These are phyloP conservation scores for Sporisorium iseilematis-ciliati DNA, from an alignment of 1,284 basidiomycete genomes.

Conservation along the genomic window DNA sequence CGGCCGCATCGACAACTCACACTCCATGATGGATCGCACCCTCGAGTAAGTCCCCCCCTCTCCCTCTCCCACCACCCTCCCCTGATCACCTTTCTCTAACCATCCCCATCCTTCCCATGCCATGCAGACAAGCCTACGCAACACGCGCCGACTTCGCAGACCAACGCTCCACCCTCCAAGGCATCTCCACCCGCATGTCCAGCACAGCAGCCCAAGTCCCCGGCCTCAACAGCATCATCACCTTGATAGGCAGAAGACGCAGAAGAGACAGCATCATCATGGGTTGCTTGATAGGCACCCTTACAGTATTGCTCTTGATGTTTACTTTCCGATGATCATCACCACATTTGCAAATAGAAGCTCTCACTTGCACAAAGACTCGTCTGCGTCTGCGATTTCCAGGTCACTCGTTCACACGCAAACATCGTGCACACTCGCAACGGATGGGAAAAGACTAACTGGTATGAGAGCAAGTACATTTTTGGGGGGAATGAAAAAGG, in stretches of 20 bases:
- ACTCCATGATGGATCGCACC: constrained; percentile 93
- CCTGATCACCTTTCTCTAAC: constrained; percentile 3
- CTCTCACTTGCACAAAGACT: background rate
- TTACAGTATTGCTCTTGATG: constrained; percentile 81
- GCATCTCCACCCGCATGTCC: constrained; percentile 85
- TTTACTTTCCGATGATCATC: constrained; percentile 72
- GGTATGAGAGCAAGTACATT: constrained; percentile 40
- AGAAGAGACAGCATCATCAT: constrained; percentile 90
- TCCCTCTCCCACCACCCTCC: background rate
- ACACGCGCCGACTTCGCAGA: constrained; percentile 93
- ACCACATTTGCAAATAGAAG: background rate
- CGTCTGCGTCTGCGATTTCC: background rate
- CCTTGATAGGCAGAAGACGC: constrained; percentile 90
- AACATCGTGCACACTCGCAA: background rate
- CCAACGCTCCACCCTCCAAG: constrained; percentile 81
- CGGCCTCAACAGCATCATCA: constrained; percentile 89
- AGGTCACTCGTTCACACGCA: background rate
- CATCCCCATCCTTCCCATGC: background rate
- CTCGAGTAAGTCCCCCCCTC: constrained; percentile 75
- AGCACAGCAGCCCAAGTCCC: constrained; percentile 81
- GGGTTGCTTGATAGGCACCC: constrained; percentile 86
- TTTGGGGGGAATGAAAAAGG: constrained; percentile 5
- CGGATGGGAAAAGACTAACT: constrained; percentile 1
- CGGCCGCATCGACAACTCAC: constrained; percentile 87
- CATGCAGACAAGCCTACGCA: constrained; percentile 90